phyloP scores from a whole-genome alignment of 129 eudicot genomes.

The Centaurea solstitialis region DNA sequence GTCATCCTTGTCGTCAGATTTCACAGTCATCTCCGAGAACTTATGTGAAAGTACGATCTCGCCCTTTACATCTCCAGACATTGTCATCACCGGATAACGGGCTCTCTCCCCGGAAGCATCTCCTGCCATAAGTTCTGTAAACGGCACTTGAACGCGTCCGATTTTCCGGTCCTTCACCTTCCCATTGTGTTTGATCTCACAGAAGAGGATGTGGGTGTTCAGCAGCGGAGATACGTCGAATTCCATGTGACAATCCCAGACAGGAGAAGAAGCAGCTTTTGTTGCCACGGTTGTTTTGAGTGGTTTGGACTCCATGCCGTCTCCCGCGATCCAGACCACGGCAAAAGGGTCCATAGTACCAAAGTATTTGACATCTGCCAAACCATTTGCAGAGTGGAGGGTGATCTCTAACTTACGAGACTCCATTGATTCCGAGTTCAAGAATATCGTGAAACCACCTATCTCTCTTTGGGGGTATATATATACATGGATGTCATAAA shows the following conservation, averaged over 20 bases:
- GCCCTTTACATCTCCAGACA: background rate
- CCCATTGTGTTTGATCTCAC: slow-evolving; percentile 1
- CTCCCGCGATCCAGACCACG: background rate
- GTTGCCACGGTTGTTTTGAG: background rate
- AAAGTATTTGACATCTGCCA: background rate
- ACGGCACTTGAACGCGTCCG: slow-evolving; percentile 1
- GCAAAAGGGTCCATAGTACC: slow-evolving; percentile 9
- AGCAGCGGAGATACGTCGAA: background rate
- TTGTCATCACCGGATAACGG: background rate
- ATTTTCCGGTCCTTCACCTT: background rate
- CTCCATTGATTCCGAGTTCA: background rate
- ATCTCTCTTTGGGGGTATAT: too few species aligned
- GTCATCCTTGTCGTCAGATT: background rate
- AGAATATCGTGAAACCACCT: background rate
- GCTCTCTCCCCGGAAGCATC: background rate
- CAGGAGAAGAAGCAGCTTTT: background rate
- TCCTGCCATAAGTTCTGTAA: slow-evolving; percentile 5
- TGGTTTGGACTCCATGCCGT: background rate
- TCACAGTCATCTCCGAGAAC: background rate
- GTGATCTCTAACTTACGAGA: background rate
- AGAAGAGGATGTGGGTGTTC: background rate
- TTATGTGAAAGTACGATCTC: slow-evolving; percentile 6
- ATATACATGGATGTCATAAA: too few species aligned
- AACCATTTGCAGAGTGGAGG: background rate
- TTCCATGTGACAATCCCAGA: background rate